Evolutionary conservation across 371 early-diverging fungal genomes (phyloP), one percentile per base, ranked within the genome.

Genomic region (Coemansia sp.): DNA sequence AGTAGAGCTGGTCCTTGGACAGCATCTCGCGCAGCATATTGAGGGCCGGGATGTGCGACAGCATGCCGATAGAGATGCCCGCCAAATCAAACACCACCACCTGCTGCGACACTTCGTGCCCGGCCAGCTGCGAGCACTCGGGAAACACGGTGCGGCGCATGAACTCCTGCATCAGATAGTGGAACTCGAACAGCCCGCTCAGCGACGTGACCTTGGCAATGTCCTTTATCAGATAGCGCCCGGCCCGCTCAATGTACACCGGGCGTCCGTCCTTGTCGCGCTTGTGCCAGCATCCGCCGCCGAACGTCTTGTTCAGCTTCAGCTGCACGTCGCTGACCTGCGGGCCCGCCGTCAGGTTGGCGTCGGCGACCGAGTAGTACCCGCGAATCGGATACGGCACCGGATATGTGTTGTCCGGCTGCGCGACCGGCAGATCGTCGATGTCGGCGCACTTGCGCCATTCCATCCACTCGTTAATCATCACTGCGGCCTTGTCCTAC

Each of bases 21-120:
- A 89, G 81, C 59, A 92, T 81, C 42, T 87, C 88, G 14, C 84
- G 78, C 59, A 92, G 81, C 77, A 88, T 85, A 20, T 85, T 80
- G 55, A 93, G 79, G 8, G 88, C 93, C 39, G 89, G 88, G 82
- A 88, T 82, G 67, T 92, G 84, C 66, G 92, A 80, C 57, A 90
- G 87, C 88, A 77, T 69, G 42, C 50, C 51, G 9, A 64, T 57
- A 3, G 66, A 65, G 39, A 91, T 86, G 59, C 89, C 90, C 9
- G 87, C 85, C 72, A 89, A 85, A 65, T 93, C 94, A 65, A 93
- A 90, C 57, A 93, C 88, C 54, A 91, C 90, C 0, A 88, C 88
- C 70, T 91, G 90, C 69, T 88, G 83, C 51, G 86, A 86, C 57
- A 93, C 85, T 42, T 78, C 72, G 55, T 79, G 81, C 33, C 88